Conservation (phyloP, 176 grass and related monocot species). For the Rhynchospora pubera region DNA sequence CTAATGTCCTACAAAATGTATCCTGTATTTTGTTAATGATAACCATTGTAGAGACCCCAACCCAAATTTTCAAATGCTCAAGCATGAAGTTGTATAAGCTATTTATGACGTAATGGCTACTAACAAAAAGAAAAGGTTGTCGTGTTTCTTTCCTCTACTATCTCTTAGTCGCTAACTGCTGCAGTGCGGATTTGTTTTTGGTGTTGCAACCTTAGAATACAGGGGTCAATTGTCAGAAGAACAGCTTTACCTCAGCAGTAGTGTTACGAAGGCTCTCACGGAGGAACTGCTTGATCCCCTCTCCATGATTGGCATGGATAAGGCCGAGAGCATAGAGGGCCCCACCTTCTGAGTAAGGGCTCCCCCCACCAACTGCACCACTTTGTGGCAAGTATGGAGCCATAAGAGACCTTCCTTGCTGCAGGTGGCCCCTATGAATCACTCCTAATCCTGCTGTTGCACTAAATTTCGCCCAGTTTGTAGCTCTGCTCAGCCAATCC, state of each 20-base stretch:
- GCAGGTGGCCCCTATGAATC: slow-evolving; percentile 96
- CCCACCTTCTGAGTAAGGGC: slow-evolving; percentile 98
- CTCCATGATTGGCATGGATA: slow-evolving; percentile 99
- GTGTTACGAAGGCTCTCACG: slow-evolving; percentile 90
- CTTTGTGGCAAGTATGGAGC: slow-evolving; percentile 97
- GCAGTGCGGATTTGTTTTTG: not conserved
- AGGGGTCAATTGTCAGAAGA: not conserved
- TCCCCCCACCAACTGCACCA: slow-evolving; percentile 82
- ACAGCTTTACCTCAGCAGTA: slow-evolving; percentile 49
- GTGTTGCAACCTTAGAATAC: not conserved
- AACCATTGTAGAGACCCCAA: not conserved
- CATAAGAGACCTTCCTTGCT: slow-evolving; percentile 96
- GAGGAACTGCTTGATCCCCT: slow-evolving; percentile 98
- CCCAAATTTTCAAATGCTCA: not conserved
- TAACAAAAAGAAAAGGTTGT: no score
- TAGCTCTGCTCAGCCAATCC: slow-evolving; percentile 99
- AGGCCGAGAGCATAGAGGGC: slow-evolving; percentile 93
- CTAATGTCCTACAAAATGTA: not conserved
- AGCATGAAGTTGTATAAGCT: not conserved
- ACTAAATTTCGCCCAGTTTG: slow-evolving; percentile 99
- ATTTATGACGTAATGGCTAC: not conserved
- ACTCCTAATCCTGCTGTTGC: slow-evolving; percentile 94
- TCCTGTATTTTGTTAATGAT: not conserved
- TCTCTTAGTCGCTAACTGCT: not conserved
- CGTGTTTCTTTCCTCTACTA: not conserved